phyloP scores from a whole-genome alignment of 768 basidiomycete species.

The Boletus tylopilopsis region DNA sequence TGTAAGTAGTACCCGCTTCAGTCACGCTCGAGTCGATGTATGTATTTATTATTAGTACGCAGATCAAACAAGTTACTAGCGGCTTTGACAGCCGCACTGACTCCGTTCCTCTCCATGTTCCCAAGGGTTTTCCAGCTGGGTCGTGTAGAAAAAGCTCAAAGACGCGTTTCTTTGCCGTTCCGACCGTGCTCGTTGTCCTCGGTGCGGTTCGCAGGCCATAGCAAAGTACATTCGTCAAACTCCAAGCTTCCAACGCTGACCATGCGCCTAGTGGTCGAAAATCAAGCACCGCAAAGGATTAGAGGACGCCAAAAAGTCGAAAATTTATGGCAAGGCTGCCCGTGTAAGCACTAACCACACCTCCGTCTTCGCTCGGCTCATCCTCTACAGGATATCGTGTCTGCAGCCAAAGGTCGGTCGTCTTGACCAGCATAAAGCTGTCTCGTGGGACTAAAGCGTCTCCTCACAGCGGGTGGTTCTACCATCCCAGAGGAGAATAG shows the following conservation, averaged over 20 bases:
- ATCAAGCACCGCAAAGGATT: slow-evolving; percentile 68
- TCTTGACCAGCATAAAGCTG: not conserved
- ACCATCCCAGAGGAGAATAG: slow-evolving; percentile 51
- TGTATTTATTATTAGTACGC: not conserved
- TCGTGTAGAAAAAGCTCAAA: slow-evolving; percentile 1
- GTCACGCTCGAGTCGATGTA: not conserved
- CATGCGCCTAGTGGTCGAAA: slow-evolving; percentile 60
- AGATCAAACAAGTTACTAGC: not conserved
- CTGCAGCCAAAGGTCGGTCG: slow-evolving; percentile 55
- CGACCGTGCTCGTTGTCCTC: slow-evolving; percentile 28
- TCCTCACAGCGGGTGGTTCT: slow-evolving; percentile 49
- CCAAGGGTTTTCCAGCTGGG: slow-evolving; percentile 1
- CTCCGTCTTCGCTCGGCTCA: not conserved
- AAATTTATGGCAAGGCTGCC: slow-evolving; percentile 51
- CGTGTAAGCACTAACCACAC: slow-evolving; percentile 39
- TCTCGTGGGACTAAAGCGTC: not conserved
- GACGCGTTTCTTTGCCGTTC: not conserved
- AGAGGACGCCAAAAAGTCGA: slow-evolving; percentile 59
- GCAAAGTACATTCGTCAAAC: slow-evolving; percentile 30
- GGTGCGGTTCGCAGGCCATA: slow-evolving; percentile 36
- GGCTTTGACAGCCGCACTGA: no score
- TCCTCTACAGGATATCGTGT: slow-evolving; percentile 50
- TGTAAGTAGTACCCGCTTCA: no score
- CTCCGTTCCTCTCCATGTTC: slow-evolving; percentile 6
- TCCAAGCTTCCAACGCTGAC: slow-evolving; percentile 4